Evolutionary conservation across 2,329 filamentous ascomycete genomes (phyloP).

Genomic region (Clarireedia sp.): DNA sequence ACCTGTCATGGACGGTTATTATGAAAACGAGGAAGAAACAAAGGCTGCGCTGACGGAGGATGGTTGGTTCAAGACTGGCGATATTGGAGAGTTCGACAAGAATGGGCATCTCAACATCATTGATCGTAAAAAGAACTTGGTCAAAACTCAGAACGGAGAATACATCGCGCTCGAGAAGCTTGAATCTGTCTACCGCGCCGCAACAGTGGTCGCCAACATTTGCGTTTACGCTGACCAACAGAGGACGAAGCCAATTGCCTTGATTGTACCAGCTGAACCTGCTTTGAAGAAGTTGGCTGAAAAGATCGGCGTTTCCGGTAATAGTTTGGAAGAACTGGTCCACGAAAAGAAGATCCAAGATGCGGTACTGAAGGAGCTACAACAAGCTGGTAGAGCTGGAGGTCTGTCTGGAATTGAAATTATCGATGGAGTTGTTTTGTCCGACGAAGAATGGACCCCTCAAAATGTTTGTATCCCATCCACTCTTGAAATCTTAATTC

Average conservation of each 20-base stretch:
- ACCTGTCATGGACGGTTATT: slow-evolving; percentile 71
- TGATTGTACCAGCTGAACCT: slow-evolving; percentile 65
- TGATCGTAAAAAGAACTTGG: slow-evolving; percentile 41
- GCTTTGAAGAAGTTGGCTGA: slow-evolving; percentile 52
- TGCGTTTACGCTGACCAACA: slow-evolving; percentile 76
- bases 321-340: slow-evolving; percentile 57
- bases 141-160: slow-evolving; percentile 73
- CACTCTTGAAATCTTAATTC: slow-evolving; percentile 28
- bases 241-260: slow-evolving; percentile 70
- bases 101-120: slow-evolving; percentile 84
- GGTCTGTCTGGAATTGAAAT: slow-evolving; percentile 66
- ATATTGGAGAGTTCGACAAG: slow-evolving; percentile 71
- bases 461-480: slow-evolving; percentile 56
- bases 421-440: slow-evolving; percentile 66
- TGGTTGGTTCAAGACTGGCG: slow-evolving; percentile 86
- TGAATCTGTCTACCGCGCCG: slow-evolving; percentile 81
- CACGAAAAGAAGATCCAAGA: slow-evolving; percentile 56
- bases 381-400: slow-evolving; percentile 54
- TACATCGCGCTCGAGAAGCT: slow-evolving; percentile 97
- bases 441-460: slow-evolving; percentile 83
- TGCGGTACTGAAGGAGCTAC: slow-evolving; percentile 59
- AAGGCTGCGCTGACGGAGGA: slow-evolving; percentile 63
- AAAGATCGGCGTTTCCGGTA: slow-evolving; percentile 54
- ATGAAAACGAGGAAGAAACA: slow-evolving; percentile 64
- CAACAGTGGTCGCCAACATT: slow-evolving; percentile 72